A percentile compares a stretch with the other conserved stretches of the same genome.
Conservation (phyloP, 2,329 filamentous ascomycete species). For the Madurella fahalii region DNA sequence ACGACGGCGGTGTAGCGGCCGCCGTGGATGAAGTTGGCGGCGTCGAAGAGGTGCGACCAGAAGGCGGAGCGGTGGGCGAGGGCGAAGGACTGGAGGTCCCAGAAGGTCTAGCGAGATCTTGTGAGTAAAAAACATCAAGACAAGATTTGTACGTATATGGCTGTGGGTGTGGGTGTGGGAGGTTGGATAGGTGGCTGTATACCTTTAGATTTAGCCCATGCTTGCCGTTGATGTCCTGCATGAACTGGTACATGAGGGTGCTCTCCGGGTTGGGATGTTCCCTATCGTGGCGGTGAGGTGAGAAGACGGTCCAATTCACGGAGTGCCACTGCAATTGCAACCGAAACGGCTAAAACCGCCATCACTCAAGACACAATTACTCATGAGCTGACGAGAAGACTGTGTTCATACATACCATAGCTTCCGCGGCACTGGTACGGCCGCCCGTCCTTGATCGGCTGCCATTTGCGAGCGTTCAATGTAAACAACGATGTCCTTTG, state of each 20-base stretch:
- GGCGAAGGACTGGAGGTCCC: constrained; percentile 68
- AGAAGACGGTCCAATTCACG: neutral
- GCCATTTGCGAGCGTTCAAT: constrained; percentile 12
- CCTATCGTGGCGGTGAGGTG: constrained; percentile 27
- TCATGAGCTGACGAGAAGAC: neutral
- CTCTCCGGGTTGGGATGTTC: constrained; percentile 58
- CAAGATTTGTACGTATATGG: neutral
- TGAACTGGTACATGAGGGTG: constrained; percentile 64
- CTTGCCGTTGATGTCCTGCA: constrained; percentile 59
- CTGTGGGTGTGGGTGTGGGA: neutral
- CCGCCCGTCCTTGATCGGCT: neutral
- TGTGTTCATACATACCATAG: constrained; percentile 42
- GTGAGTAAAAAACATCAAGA: neutral
- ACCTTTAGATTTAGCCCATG: constrained; percentile 56
- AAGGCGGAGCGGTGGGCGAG: constrained; percentile 58
- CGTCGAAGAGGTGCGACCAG: constrained; percentile 60
- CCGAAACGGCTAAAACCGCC: too few species aligned
- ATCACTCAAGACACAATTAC: too few species aligned
- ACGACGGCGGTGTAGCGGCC: constrained; percentile 59
- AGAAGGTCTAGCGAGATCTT: constrained; percentile 50
- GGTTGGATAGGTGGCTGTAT: constrained; percentile 10
- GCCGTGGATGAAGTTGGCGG: constrained; percentile 57
- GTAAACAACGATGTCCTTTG: constrained; percentile 1
- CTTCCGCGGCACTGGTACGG: constrained; percentile 47
- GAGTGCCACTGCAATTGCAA: too few species aligned